Base-by-base conservation (phyloP, 129 eudicot genomes). In the Escallonia herrerae region DNA sequence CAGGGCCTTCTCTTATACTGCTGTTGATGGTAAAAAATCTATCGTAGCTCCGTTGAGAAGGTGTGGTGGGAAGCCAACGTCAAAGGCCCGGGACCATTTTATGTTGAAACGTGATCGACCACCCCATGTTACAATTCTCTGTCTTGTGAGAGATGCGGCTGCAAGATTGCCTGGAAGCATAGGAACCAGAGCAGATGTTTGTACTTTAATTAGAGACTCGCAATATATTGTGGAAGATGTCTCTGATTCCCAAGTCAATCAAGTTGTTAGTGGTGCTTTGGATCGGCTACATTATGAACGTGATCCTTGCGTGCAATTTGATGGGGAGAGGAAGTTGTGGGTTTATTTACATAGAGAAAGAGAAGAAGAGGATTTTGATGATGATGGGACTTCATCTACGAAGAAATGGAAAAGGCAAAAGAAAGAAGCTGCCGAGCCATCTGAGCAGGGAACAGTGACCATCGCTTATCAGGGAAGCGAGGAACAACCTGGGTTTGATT, bases 301-400 rank as follows among this genome's bases (percentile, higher is more conserved):
- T 11, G 99, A 94, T 58, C 99, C 99, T 38, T 89, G 99, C 60
- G 99, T 94, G 55, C 97, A 81, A 33, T 94, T 86, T 69, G 99
- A 94, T 9, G 87, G 86, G 3, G 99, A 89, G 45, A 74, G 94
- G 64, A 94, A 94, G 73, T 74, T 94, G 68, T 94, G 99, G 99
- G 95, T 84, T 64, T 94, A 94, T 78, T 76, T 94, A 64, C 99
- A 94, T 55, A 67, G 99, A 71, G 99, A 94, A 2, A 76, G 97
- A 70, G 99, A 89, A 65, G 99, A 94, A 65, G 99, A 94, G 66
- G 99, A 94, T 79, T 94, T 94, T 39, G 99, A 94, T 62, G 99
- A 94, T 72, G 99, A 94, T 49, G 99, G 99, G 53, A 94, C 99
- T 57, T 89, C 97, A 0, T 89, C 97, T n/a, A 94, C 99, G 3